phyloP scores from a whole-genome alignment of 1,139 yeast species.

The Protomyces pachydermus region DNA sequence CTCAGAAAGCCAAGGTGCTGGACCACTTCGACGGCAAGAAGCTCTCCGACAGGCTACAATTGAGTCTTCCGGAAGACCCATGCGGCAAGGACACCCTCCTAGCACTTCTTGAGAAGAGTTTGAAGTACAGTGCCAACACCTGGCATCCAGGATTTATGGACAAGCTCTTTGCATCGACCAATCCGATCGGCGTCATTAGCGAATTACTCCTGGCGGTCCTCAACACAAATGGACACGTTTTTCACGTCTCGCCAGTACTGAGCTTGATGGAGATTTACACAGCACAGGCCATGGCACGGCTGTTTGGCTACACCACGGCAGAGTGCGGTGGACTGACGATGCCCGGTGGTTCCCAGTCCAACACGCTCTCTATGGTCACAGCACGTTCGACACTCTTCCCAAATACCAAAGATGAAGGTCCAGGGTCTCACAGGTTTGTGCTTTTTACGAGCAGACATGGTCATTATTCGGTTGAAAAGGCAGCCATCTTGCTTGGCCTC shows the following conservation, averaged over 20 bases:
- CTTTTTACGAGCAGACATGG: conserved; percentile 62
- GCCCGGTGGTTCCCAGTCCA: conserved; percentile 86
- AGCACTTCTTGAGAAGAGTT: conserved; percentile 52
- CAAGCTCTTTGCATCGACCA: conserved; percentile 75
- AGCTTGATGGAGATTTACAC: conserved; percentile 69
- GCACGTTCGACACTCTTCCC: conserved; percentile 67
- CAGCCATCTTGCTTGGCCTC: conserved; percentile 70
- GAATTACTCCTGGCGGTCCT: conserved; percentile 65
- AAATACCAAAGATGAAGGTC: conserved; percentile 63
- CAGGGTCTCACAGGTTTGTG: conserved; percentile 54
- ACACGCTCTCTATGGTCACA: conserved; percentile 71
- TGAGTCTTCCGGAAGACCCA: conserved; percentile 29
- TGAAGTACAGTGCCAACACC: conserved; percentile 69
- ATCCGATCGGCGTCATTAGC: conserved; percentile 74
- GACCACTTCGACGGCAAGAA: conserved; percentile 18
- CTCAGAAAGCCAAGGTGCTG: conserved; percentile 14
- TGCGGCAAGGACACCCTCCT: conserved; percentile 43
- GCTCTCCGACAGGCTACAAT: background rate
- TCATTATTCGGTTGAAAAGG: conserved; percentile 78
- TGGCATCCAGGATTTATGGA: conserved; percentile 87
- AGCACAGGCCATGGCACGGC: conserved; percentile 60
- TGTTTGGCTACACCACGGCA: conserved; percentile 55
- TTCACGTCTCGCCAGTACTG: conserved; percentile 70
- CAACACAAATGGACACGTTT: conserved; percentile 68
- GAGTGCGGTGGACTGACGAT: conserved; percentile 78